Evolutionary conservation across 2,329 filamentous ascomycete species (phyloP).

Genomic region (Fusarium setosum): DNA sequence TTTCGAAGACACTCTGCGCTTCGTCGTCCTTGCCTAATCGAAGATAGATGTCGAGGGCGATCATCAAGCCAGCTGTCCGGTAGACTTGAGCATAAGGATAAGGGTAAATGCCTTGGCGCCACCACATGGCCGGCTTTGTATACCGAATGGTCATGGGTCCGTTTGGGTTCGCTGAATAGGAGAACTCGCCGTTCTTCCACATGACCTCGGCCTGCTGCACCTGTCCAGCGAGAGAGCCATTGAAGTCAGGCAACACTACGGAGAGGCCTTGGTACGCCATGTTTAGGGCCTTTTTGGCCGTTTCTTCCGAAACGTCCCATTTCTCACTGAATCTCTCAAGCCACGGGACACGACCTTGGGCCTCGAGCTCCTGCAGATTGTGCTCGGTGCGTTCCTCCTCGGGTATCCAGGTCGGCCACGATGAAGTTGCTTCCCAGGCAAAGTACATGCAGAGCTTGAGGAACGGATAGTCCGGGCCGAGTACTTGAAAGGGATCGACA

Average conservation of each 20-base stretch:
- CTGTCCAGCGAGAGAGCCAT: slow-evolving; percentile 13
- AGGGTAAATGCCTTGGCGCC: slow-evolving; percentile 28
- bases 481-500: neutral
- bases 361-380: neutral
- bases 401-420: slow-evolving; percentile 2
- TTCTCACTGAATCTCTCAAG: slow-evolving; percentile 11
- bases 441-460: slow-evolving; percentile 10
- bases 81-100: slow-evolving; percentile 25
- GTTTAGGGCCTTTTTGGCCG: slow-evolving; percentile 6
- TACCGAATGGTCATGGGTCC: slow-evolving; percentile 14
- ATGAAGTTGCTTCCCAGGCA: slow-evolving; percentile 6
- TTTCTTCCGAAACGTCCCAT: slow-evolving; percentile 13
- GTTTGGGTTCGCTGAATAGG: slow-evolving; percentile 10
- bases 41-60: slow-evolving; percentile 5
- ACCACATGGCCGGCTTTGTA: slow-evolving; percentile 22
- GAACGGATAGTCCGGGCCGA: neutral
- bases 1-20: neutral
- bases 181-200: neutral
- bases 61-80: slow-evolving; percentile 24
- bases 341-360: slow-evolving; percentile 1
- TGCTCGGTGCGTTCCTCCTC: neutral
- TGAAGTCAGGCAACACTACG: neutral
- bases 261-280: slow-evolving; percentile 19
- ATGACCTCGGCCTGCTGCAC: slow-evolving; percentile 1
- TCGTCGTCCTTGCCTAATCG: neutral